phyloP scores from a whole-genome alignment of 768 basidiomycete species.

The Naganishia kalamii region DNA sequence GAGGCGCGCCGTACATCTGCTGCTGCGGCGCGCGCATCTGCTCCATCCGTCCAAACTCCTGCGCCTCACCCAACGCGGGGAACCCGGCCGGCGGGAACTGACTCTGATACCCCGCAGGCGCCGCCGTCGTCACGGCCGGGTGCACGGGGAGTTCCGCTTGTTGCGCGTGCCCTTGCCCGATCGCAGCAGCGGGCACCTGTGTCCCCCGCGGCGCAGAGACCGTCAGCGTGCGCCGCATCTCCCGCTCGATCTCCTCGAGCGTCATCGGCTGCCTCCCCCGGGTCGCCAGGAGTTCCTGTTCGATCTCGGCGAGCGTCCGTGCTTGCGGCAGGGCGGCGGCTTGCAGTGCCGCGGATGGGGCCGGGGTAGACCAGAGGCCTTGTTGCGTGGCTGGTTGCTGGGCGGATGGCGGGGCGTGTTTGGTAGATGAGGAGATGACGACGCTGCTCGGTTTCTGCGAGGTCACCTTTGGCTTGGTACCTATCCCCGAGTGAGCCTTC shows the following conservation, averaged over 20 bases:
- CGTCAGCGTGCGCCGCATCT: conserved; percentile 34
- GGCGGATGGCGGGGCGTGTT: background rate
- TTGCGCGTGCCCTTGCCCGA: background rate
- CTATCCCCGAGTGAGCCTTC: background rate
- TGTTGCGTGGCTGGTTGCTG: conserved; percentile 1
- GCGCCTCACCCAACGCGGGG: background rate
- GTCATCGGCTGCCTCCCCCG: conserved; percentile 30
- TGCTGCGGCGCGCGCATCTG: too few relatives aligned
- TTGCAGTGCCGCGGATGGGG: conserved; percentile 8
- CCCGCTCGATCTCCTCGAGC: conserved; percentile 40
- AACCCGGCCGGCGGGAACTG: background rate
- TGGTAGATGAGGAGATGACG: conserved; percentile 7
- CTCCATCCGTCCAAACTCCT: too few relatives aligned
- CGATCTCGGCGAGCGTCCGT: conserved; percentile 46
- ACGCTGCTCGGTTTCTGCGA: background rate
- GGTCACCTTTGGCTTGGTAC: background rate
- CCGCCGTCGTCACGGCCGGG: background rate
- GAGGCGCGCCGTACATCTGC: too few relatives aligned
- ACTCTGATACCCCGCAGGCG: conserved; percentile 11
- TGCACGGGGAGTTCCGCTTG: background rate
- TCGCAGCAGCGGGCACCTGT: conserved; percentile 16
- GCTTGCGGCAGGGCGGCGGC: conserved; percentile 8
- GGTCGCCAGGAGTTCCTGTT: conserved; percentile 32
- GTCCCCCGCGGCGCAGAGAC: too few relatives aligned
- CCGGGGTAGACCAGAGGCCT: conserved; percentile 3